Percentiles rank a stretch among this genome's conserved stretches.
phyloP scores from a whole-genome alignment of 2,329 filamentous ascomycete genomes.

The Aspergillus alliaceus region DNA sequence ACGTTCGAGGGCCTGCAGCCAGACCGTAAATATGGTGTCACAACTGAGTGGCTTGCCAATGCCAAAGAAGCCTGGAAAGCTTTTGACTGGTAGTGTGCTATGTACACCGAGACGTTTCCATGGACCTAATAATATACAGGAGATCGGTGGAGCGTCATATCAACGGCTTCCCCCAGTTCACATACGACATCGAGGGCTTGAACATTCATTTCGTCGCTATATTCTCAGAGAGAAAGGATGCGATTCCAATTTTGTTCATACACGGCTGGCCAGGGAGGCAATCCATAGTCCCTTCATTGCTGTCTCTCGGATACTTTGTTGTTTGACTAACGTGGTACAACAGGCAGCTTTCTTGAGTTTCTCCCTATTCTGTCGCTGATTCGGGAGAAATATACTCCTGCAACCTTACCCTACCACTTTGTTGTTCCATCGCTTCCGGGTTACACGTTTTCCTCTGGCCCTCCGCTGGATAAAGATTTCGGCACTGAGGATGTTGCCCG shows the following conservation, averaged over 20 bases:
- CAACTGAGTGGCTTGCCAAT: constrained; percentile 47
- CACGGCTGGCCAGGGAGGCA: constrained; percentile 39
- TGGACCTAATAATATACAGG: constrained; percentile 19
- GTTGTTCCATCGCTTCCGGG: constrained; percentile 35
- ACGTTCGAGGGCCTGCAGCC: constrained; percentile 50
- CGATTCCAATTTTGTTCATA: constrained; percentile 48
- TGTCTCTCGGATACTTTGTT: too few species aligned
- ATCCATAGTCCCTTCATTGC: not conserved
- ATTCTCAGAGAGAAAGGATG: constrained; percentile 48
- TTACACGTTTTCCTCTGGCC: constrained; percentile 32
- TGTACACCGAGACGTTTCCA: not conserved
- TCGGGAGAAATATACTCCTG: constrained; percentile 25
- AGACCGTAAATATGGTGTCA: constrained; percentile 48
- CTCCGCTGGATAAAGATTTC: constrained; percentile 30
- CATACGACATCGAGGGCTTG: constrained; percentile 42
- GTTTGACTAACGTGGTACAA: not conserved
- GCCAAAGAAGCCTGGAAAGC: constrained; percentile 47
- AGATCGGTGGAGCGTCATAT: constrained; percentile 42
- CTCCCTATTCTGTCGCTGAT: constrained; percentile 30
- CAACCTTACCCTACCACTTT: constrained; percentile 30
- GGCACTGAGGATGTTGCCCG: constrained; percentile 25
- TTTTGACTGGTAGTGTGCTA: constrained; percentile 50
- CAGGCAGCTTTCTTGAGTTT: constrained; percentile 37
- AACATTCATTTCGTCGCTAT: constrained; percentile 51
- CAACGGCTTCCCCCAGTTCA: constrained; percentile 55